Evolutionary conservation across 768 basidiomycete genomes (phyloP).

Genomic region (Lactifluus volemus): DNA sequence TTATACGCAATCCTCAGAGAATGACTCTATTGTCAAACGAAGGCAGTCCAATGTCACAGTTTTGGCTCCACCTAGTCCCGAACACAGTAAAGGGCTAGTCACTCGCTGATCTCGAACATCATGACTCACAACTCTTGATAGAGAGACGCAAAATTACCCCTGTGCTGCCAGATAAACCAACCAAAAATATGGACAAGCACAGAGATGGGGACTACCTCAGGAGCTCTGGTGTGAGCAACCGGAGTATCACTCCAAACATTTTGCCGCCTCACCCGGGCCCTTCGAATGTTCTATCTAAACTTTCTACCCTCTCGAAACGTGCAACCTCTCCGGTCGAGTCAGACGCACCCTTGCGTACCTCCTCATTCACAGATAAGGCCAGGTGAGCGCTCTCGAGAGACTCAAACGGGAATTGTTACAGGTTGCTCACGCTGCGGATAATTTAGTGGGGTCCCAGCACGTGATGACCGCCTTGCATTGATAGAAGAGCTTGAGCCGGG

Average conservation of each 20-base stretch:
- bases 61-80: conserved; percentile 52
- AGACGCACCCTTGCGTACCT: background rate
- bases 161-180: background rate
- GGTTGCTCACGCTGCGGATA: background rate
- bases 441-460: conserved; percentile 19
- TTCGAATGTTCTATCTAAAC: conserved; percentile 45
- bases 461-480: conserved; percentile 60
- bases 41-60: conserved; percentile 34
- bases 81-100: conserved; percentile 46
- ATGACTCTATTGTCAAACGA: conserved; percentile 31
- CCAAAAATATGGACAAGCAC: background rate
- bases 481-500: conserved; percentile 73
- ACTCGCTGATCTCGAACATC: background rate
- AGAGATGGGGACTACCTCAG: background rate
- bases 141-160: conserved; percentile 38
- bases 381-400: conserved; percentile 7
- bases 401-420: background rate
- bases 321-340: conserved; percentile 2
- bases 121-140: conserved; percentile 9
- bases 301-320: conserved; percentile 31
- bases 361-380: conserved; percentile 22
- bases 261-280: conserved; percentile 31
- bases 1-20: conserved; percentile 18
- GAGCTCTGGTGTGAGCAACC: background rate
- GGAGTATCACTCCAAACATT: conserved; percentile 8